Evolutionary conservation across 2,329 filamentous ascomycete genomes (phyloP).

Genomic region (Aspergillus neotritici): DNA sequence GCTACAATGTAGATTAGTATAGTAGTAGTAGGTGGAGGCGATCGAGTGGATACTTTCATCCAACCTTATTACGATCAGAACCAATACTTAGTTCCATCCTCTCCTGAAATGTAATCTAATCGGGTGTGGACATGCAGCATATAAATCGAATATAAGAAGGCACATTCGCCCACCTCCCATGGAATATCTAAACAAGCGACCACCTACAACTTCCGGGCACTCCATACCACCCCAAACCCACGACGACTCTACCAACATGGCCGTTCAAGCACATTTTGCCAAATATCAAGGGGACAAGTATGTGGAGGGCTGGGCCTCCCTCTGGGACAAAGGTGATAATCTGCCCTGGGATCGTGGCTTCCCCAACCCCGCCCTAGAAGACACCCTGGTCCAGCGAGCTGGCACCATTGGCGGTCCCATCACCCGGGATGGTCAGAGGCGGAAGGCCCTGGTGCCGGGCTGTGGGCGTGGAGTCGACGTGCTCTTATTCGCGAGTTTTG

Average conservation of each 20-base stretch:
- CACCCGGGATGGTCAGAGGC: conserved; percentile 27
- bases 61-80: too few relatives aligned
- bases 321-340: conserved; percentile 49
- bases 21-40: too few relatives aligned
- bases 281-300: conserved; percentile 38
- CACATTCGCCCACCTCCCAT: too few relatives aligned
- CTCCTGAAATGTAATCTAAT: too few relatives aligned
- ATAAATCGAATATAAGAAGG: too few relatives aligned
- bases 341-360: conserved; percentile 55
- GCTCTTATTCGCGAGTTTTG: conserved; percentile 63
- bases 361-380: conserved; percentile 54
- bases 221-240: conserved; percentile 7
- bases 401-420: conserved; percentile 35
- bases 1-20: too few relatives aligned
- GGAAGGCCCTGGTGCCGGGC: conserved; percentile 67
- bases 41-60: too few relatives aligned
- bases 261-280: conserved; percentile 40
- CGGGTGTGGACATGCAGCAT: too few relatives aligned
- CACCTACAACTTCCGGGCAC: neutral
- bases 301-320: conserved; percentile 46
- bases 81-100: too few relatives aligned
- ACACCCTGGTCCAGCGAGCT: conserved; percentile 41
- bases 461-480: conserved; percentile 80
- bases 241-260: conserved; percentile 14
- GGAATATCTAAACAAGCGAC: too few relatives aligned